Conservation (phyloP, 148 eudicot species). For the Chenopodium suecicum region DNA sequence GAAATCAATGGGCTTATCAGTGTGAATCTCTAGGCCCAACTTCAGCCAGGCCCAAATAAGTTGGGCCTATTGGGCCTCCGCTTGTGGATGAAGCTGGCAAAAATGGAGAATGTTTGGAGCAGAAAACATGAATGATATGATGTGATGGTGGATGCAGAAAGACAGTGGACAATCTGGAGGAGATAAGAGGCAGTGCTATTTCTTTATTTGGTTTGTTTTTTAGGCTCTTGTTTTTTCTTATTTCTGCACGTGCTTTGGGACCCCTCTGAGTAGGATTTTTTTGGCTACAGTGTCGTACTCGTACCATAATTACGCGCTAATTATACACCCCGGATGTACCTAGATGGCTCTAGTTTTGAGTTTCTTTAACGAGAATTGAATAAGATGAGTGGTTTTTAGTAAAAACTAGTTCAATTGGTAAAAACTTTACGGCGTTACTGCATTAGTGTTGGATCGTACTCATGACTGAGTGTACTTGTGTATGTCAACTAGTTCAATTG, state of each 20-base stretch:
- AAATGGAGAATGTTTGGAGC: not conserved
- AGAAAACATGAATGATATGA: not conserved
- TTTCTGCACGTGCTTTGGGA: constrained; percentile 24
- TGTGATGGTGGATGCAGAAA: constrained; percentile 3
- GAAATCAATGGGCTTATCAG: not conserved
- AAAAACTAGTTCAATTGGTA: too few species aligned
- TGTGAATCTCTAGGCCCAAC: not conserved
- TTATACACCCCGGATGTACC: too few species aligned
- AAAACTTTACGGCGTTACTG: too few species aligned
- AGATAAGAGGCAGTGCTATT: constrained; percentile 9
- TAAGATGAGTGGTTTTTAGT: too few species aligned
- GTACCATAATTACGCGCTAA: too few species aligned
- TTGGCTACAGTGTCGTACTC: not conserved
- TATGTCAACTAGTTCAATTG: too few species aligned
- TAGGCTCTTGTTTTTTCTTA: not conserved
- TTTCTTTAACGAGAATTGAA: too few species aligned
- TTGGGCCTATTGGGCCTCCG: not conserved
- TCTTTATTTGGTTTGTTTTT: not conserved
- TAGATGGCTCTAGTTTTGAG: too few species aligned
- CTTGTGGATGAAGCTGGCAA: not conserved
- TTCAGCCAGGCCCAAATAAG: not conserved
- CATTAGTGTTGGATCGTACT: too few species aligned
- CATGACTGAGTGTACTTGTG: too few species aligned
- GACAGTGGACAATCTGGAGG: not conserved
- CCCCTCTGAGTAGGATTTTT: not conserved